These are phyloP conservation scores for Vitis hybrid DNA, from an alignment of 177 flowering plant species.

Conservation along the genomic window DNA sequence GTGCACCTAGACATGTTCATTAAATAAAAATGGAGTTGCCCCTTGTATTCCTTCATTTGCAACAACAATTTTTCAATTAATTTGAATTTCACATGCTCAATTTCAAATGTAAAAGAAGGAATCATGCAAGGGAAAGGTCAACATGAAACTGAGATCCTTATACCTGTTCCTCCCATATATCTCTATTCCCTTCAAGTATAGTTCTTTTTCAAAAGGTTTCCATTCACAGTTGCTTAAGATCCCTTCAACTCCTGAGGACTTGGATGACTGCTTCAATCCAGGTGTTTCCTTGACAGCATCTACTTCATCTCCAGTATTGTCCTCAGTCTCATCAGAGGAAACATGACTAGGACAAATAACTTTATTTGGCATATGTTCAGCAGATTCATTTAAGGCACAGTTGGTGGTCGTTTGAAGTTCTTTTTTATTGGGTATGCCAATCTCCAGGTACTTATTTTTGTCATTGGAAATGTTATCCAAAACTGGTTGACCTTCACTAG, in stretches of 20 bases:
- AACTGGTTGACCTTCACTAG: constrained; percentile 3
- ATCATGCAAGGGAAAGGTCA: neutral
- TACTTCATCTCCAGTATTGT: constrained; percentile 18
- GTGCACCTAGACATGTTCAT: too few species aligned
- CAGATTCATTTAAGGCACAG: constrained; percentile 14
- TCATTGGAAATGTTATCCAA: constrained; percentile 9
- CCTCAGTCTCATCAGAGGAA: constrained; percentile 18
- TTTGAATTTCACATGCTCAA: too few species aligned
- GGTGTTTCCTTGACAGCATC: constrained; percentile 19
- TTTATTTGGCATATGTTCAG: constrained; percentile 9
- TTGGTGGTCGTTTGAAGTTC: constrained; percentile 17
- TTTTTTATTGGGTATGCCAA: constrained; percentile 13
- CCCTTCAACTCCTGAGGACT: constrained; percentile 21
- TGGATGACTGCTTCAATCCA: constrained; percentile 21
- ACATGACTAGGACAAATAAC: constrained; percentile 9
- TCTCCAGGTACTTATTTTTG: constrained; percentile 6
- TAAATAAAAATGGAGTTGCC: too few species aligned
- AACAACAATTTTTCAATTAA: too few species aligned
- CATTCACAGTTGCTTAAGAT: constrained; percentile 36
- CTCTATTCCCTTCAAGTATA: constrained; percentile 86
- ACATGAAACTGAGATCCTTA: neutral
- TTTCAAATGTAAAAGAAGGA: neutral
- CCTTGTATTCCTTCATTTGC: too few species aligned
- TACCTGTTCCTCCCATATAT: constrained; percentile 97
- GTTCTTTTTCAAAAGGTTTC: constrained; percentile 87